A percentile compares a stretch with the other conserved stretches of the same genome.
Evolutionary conservation across 768 basidiomycete species (phyloP).

Genomic region (Rhodotorula graminis): DNA sequence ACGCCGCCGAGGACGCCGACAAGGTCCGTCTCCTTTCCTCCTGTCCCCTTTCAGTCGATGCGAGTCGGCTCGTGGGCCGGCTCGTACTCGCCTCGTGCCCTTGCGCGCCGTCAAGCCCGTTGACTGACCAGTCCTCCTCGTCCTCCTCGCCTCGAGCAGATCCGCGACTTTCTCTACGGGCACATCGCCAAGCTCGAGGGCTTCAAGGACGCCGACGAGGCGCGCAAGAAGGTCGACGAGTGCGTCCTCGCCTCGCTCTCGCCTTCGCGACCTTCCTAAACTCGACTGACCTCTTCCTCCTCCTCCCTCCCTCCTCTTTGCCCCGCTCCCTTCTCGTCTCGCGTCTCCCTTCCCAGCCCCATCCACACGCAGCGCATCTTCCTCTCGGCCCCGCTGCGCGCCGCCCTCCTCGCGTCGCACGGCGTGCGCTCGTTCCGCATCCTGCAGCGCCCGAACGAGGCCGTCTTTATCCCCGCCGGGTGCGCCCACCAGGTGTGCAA

Average conservation of each 20-base stretch:
- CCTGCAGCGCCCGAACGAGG: conserved; percentile 86
- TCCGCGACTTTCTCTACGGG: conserved; percentile 68
- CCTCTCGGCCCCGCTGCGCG: conserved; percentile 64
- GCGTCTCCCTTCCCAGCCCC: conserved; percentile 49
- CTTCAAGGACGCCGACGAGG: conserved; percentile 42
- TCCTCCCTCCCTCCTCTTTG: not conserved
- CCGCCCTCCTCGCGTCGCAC: conserved; percentile 61
- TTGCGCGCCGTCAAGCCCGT: no score
- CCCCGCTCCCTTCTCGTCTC: not conserved
- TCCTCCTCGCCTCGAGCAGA: conserved; percentile 42
- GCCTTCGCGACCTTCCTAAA: no score
- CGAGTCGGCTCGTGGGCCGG: no score
- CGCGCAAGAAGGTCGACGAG: conserved; percentile 50
- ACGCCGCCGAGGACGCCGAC: conserved; percentile 72
- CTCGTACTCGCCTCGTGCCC: no score
- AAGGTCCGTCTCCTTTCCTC: no score
- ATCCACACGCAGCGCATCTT: conserved; percentile 89
- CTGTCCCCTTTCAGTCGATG: no score
- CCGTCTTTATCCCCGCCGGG: conserved; percentile 91
- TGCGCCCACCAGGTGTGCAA: conserved; percentile 69
- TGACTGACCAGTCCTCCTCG: not conserved
- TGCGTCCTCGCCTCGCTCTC: not conserved
- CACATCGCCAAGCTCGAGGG: conserved; percentile 51
- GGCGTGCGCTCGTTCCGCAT: conserved; percentile 75
- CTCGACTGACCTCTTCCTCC: no score